Evolutionary conservation across 805 yeast genomes (phyloP), one percentile per base, ranked within the genome.

Genomic region (Cyberlindnera amylophila): DNA sequence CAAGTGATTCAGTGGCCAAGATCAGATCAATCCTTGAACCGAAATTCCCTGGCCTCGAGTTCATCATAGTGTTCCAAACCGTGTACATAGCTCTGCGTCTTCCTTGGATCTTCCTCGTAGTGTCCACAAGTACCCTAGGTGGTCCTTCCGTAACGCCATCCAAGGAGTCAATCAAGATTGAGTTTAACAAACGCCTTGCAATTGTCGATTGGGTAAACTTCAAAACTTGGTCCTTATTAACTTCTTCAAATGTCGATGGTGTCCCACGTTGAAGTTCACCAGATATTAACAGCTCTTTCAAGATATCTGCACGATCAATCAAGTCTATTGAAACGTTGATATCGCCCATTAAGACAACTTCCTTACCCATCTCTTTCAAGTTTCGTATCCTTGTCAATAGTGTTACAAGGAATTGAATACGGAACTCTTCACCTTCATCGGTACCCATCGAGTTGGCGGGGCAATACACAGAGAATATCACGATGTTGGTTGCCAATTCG

Each of bases 21-120:
- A 91, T 80, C 51, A 82, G 73, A 60, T 91, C 99, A 18, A 91
- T 82, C 40, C 99, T 69, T 2, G 96, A 84, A 0, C 99, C 97
- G 61, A 74, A 84, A 57, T 91, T 91, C 1, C 82, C 69, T 1
- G 93, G 89, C 24, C 99, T 65, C 16, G 85, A 74, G 52, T 84
- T 84, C 39, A 77, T 75, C 51, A 81, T 63, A 2, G 89, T 84
- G 61, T 89, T 90, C 99, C 99, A 91, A 36, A 90, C 93, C 0
- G 97, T 89, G 58, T 84, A 93, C 76, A 89, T 70, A 17, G 76
- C 79, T 54, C 74, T 58, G 36, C 79, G 67, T 16, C 82, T 63
- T 1, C 83, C 81, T 47, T 81, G 82, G 2, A 58, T 42, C 23
- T 62, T 57, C 34, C 97, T 68, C 0, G 81, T 74, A 0, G 82